Base-by-base conservation (phyloP, 306 rosid species). In the Cyclanthera cordifolia region DNA sequence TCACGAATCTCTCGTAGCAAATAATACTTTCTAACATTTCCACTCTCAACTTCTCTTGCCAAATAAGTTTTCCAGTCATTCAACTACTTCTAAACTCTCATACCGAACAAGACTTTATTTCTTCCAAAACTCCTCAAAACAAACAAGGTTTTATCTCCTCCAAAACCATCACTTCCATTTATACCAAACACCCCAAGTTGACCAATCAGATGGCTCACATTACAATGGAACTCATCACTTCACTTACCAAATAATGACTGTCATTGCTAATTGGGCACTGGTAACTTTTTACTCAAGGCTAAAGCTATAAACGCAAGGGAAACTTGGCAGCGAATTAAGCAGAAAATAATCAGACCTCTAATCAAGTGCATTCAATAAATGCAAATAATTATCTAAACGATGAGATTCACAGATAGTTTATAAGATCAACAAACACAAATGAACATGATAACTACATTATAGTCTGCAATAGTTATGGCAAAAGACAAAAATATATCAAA, bases 391-490 rank as follows among this genome's bases (percentile, higher is more conserved):
- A 67, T 15, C 41, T 49, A 9, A 67, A 67, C 16, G n/a, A 12
- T n/a, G 4, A 46, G 56, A 16, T 67, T 23, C 55, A 67, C 25
- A 67, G 54, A 67, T 48, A 27, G 89, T 81, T 79, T 79, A 81
- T 83, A 76, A 64, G 83, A 81, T 84, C 81, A 89, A 84, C 85
- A 80, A 83, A 82, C 70, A 72, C 70, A 48, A 82, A 73, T 56
- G 60, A 57, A 76, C 68, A 73, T 53, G 32, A 82, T 65, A 74
- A 80, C 80, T 74, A 77, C 57, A 79, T 69, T 67, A 76, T 64
- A 76, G 77, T 75, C 65, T 45, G 23, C 56, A 72, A n/a, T n/a
- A n/a, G 79, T 70, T 76, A 78, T 77, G 79, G 75, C 71, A 41
- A 79, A 73, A 76, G 71, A 47, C 71, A 67, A 17, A 47, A 56